These are phyloP conservation scores for Crithidia bombi DNA, from an alignment of 208 protist species.

Conservation along the genomic window DNA sequence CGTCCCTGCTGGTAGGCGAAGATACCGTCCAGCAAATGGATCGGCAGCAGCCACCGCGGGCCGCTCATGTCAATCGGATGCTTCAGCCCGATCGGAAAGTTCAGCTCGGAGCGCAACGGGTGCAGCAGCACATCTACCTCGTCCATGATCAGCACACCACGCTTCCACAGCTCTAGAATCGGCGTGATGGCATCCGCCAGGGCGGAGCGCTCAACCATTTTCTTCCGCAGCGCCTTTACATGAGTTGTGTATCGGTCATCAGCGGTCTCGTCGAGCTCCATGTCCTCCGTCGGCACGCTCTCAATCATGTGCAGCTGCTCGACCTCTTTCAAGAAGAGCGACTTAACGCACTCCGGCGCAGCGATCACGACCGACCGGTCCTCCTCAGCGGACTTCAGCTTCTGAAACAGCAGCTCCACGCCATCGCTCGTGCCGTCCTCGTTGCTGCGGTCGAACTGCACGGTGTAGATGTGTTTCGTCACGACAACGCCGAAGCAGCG, in stretches of 20 bases:
- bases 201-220: conserved; percentile 48
- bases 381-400: conserved; percentile 68
- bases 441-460: conserved; percentile 81
- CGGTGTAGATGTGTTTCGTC: conserved; percentile 90
- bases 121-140: conserved; percentile 96
- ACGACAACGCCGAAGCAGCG: conserved; percentile 92
- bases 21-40: conserved; percentile 93
- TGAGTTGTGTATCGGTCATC: conserved; percentile 53
- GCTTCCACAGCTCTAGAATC: conserved; percentile 86
- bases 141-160: conserved; percentile 93
- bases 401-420: conserved; percentile 62
- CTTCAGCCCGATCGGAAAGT: conserved; percentile 95
- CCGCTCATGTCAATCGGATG: conserved; percentile 90
- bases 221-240: conserved; percentile 41
- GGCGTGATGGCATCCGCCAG: conserved; percentile 76
- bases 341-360: conserved; percentile 93
- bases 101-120: conserved; percentile 95
- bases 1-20: conserved; percentile 73
- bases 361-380: conserved; percentile 83
- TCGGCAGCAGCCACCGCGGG: conserved; percentile 92
- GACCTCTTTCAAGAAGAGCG: conserved; percentile 92
- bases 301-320: conserved; percentile 92
- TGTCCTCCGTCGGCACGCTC: conserved; percentile 41
- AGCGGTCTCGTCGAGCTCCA: conserved; percentile 38
- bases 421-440: conserved; percentile 49